A percentile compares a stretch with the other conserved stretches of the same genome.
These are phyloP conservation scores for Amauroascus verrucosus DNA, from an alignment of 2,329 filamentous ascomycete species.

Conservation along the genomic window DNA sequence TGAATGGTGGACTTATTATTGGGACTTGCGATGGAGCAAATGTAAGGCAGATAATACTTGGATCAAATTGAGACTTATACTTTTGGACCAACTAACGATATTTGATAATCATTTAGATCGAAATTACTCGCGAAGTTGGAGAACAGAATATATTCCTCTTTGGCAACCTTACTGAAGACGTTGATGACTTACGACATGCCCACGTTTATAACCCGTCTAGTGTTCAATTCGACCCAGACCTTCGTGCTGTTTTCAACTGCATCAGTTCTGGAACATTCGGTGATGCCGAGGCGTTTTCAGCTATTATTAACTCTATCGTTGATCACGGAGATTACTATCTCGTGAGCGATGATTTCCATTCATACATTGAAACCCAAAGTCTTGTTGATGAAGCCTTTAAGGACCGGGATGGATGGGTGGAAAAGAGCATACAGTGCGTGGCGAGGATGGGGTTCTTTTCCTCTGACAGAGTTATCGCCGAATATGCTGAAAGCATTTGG, in stretches of 20 bases:
- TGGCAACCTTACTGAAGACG: constrained; percentile 88
- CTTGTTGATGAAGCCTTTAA: constrained; percentile 86
- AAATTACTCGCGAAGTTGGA: constrained; percentile 93
- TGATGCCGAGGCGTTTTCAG: constrained; percentile 64
- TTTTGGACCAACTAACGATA: constrained; percentile 3
- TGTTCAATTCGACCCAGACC: constrained; percentile 64
- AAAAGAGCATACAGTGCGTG: constrained; percentile 80
- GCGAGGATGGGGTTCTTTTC: constrained; percentile 96
- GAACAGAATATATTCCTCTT: constrained; percentile 98
- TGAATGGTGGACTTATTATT: constrained; percentile 95
- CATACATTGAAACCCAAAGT: constrained; percentile 81
- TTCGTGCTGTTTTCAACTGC: constrained; percentile 69
- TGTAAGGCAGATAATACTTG: too few species aligned
- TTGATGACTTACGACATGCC: constrained; percentile 84
- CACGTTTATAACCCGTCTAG: constrained; percentile 63
- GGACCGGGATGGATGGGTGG: constrained; percentile 85
- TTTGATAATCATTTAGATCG: constrained; percentile 51
- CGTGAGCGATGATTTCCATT: constrained; percentile 93
- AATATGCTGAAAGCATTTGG: constrained; percentile 97
- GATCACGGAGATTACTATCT: constrained; percentile 97
- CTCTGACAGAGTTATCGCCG: constrained; percentile 87
- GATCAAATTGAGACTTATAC: too few species aligned
- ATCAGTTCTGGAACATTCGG: constrained; percentile 78
- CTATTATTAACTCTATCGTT: constrained; percentile 71
- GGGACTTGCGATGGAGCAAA: constrained; percentile 97